phyloP scores from a whole-genome alignment of 2,329 filamentous ascomycete species.

The Fusarium stilboides region DNA sequence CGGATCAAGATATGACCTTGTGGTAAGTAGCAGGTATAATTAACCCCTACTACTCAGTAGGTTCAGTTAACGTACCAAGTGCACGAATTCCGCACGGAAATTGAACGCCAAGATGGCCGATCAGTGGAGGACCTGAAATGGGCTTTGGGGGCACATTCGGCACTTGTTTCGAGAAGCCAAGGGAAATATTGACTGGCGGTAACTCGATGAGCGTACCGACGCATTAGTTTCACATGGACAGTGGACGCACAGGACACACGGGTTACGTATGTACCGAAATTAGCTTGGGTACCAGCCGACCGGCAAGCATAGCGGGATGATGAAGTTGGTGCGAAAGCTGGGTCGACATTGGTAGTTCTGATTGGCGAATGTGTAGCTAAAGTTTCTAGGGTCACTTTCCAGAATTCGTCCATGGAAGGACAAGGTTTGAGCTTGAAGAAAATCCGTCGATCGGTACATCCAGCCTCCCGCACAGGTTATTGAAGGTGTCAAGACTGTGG shows the following conservation, averaged over 20 bases:
- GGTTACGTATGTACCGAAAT: conserved; percentile 41
- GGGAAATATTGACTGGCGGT: conserved; percentile 15
- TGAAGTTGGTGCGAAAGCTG: conserved; percentile 30
- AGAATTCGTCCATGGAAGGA: conserved; percentile 45
- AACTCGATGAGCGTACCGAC: conserved; percentile 20
- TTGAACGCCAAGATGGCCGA: not conserved
- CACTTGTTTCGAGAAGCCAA: conserved; percentile 23
- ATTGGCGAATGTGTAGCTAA: conserved; percentile 37
- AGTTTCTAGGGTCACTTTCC: conserved; percentile 46
- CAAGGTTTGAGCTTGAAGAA: conserved; percentile 48
- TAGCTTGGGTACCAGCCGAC: conserved; percentile 40
- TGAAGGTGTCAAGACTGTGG: conserved; percentile 2
- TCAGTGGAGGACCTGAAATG: not conserved
- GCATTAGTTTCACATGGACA: conserved; percentile 29
- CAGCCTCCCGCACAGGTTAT: conserved; percentile 35
- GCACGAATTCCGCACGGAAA: not conserved
- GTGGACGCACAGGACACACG: conserved; percentile 20
- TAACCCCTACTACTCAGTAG: too few relatives aligned
- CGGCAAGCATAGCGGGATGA: conserved; percentile 43
- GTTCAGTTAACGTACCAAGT: not conserved
- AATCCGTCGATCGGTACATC: conserved; percentile 48
- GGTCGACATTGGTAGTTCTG: not conserved
- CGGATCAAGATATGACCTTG: conserved; percentile 33
- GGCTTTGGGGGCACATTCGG: conserved; percentile 15
- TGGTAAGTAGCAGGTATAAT: not conserved